These are phyloP conservation scores for Gentiana dahurica DNA, from an alignment of 257 asterid genomes.

Conservation along the genomic window DNA sequence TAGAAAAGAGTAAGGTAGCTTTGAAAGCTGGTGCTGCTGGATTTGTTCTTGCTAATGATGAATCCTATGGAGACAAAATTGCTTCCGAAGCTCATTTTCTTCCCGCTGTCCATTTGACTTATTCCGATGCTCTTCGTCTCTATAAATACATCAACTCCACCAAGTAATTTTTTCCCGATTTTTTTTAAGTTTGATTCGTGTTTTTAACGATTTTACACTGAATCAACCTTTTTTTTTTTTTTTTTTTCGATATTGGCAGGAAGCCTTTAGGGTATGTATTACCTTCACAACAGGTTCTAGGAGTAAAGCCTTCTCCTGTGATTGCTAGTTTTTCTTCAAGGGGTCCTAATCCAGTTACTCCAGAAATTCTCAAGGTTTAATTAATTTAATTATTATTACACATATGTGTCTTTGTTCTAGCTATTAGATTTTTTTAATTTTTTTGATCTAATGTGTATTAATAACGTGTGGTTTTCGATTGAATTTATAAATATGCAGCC, in stretches of 20 bases:
- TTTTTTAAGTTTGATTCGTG: no score
- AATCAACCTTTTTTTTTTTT: neutral
- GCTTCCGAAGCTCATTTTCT: constrained; percentile 31
- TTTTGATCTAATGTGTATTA: no score
- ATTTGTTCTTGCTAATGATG: constrained; percentile 42
- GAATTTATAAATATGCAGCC: constrained; percentile 16
- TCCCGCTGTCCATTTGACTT: constrained; percentile 43
- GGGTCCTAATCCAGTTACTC: constrained; percentile 49
- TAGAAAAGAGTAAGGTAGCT: constrained; percentile 32
- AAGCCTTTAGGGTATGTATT: constrained; percentile 35
- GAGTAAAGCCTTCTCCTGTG: constrained; percentile 41
- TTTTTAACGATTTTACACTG: no score
- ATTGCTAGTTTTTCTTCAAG: constrained; percentile 65
- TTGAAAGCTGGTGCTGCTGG: constrained; percentile 51
- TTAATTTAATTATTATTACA: no score
- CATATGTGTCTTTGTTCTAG: neutral
- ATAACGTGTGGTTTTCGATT: no score
- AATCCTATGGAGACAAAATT: constrained; percentile 13
- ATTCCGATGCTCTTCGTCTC: constrained; percentile 30
- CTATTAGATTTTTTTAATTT: neutral
- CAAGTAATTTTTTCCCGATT: constrained; percentile 8
- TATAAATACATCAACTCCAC: constrained; percentile 31
- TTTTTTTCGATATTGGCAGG: constrained; percentile 12
- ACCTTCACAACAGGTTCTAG: constrained; percentile 14
- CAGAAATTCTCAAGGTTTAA: constrained; percentile 56